These are phyloP conservation scores for Penicillium canescens DNA, from an alignment of 495 filamentous ascomycete genomes.

Conservation along the genomic window DNA sequence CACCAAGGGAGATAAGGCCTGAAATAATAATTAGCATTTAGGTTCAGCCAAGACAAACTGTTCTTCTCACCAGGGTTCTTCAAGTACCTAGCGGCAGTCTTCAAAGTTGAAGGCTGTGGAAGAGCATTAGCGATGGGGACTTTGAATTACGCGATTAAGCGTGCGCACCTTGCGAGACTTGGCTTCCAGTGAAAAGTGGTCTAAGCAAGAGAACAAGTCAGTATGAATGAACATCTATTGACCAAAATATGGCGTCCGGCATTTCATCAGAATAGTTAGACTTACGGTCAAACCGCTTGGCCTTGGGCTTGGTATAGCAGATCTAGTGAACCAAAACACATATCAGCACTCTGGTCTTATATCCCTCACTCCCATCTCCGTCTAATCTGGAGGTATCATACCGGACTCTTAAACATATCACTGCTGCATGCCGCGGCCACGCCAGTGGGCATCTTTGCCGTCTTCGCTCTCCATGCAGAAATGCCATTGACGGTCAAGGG, in stretches of 20 bases:
- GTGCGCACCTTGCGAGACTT: conserved; percentile 40
- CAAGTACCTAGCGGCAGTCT: conserved; percentile 73
- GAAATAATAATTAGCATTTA: neutral
- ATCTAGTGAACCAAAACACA: conserved; percentile 24
- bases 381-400: conserved; percentile 26
- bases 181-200: conserved; percentile 39
- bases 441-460: conserved; percentile 66
- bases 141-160: conserved; percentile 9
- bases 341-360: conserved; percentile 5
- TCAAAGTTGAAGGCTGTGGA: conserved; percentile 64
- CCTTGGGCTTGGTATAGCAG: conserved; percentile 68
- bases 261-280: conserved; percentile 14
- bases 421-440: conserved; percentile 75
- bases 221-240: neutral
- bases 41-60: neutral
- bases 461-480: conserved; percentile 64
- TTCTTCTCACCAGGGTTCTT: conserved; percentile 60
- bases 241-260: neutral
- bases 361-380: neutral
- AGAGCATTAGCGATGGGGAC: neutral
- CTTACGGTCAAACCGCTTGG: conserved; percentile 85
- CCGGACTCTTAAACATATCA: conserved; percentile 81
- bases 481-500: conserved; percentile 74
- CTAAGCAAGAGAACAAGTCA: conserved; percentile 15
- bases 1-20: conserved; percentile 82